Evolutionary conservation across 306 rosid species (phyloP).

Genomic region (Fragaria nilgerrensis): DNA sequence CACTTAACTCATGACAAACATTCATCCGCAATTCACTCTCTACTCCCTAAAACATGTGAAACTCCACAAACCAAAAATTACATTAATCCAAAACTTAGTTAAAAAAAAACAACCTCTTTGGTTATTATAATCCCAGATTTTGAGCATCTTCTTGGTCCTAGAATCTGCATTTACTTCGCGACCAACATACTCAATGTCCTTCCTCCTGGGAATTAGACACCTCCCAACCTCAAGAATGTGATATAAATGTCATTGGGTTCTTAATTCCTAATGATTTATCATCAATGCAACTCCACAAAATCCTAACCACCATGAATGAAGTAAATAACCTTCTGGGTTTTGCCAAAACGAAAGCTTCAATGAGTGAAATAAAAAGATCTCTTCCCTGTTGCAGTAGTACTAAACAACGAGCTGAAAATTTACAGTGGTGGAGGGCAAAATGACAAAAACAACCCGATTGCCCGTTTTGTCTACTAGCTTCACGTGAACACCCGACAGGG

Average conservation of each 20-base stretch:
- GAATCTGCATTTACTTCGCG: slow-evolving; percentile 22
- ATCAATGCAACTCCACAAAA: slow-evolving; percentile 9
- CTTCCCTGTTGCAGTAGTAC: not conserved
- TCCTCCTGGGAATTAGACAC: slow-evolving; percentile 19
- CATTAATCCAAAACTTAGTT: not conserved
- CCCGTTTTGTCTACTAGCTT: slow-evolving; percentile 60
- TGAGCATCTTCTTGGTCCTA: not conserved
- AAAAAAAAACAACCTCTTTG: not conserved
- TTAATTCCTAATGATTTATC: slow-evolving; percentile 13
- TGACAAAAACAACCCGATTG: slow-evolving; percentile 30
- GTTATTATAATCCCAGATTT: not conserved
- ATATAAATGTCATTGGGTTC: slow-evolving; percentile 7
- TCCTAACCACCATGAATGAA: not conserved
- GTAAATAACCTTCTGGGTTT: not conserved
- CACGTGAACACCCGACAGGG: slow-evolving; percentile 54
- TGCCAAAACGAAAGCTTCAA: not conserved
- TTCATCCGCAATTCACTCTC: slow-evolving; percentile 45
- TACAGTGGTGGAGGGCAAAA: slow-evolving; percentile 39
- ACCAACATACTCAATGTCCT: slow-evolving; percentile 59
- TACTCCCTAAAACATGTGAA: slow-evolving; percentile 21
- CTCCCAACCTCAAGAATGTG: not conserved
- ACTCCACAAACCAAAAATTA: not conserved
- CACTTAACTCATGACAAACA: slow-evolving; percentile 29
- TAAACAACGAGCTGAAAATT: slow-evolving; percentile 30
- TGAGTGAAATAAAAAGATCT: not conserved